Evolutionary conservation across 805 yeast species (phyloP), one percentile per base, ranked within the genome.

Genomic region (Candida morakotiae): DNA sequence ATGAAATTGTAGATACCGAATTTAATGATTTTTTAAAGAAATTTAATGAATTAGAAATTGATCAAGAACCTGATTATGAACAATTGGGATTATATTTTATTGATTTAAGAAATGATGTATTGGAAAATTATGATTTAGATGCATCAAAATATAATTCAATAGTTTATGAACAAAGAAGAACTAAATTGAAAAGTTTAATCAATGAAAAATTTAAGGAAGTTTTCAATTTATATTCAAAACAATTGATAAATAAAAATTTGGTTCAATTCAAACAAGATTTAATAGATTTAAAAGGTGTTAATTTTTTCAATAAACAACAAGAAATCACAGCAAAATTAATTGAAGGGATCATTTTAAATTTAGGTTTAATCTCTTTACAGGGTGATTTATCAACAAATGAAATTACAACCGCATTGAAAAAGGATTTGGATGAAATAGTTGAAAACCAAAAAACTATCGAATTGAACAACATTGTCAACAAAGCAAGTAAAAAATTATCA

Each of bases 101-200:
- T 7, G 56, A 56, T 10, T 60, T 84, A 26, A 68, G 78, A 31
- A 46, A 60, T 2, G 56, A 60, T 2, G 71, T 80, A 2, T 49
- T 87, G 10, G 63, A 59, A 0, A 53, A 61, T 9, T 91, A 78
- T 57, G 95, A 87, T 52, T 49, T 64, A 4, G 69, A 72, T 40
- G 98, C 98, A 1, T 73, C 93, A 1, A 77, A 88, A 39, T 93
- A 93, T 55, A 71, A 77, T 35, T 58, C 66, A 26, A 41, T 71
- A 2, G 94, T 89, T 2, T 93, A 84, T 56, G 52, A 67, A 28
- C 82, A 79, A 37, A 83, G 83, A 53, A 72, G 83, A 39, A 48
- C 43, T 1, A 67, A 63, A 10, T 67, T 93, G 36, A 41, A 77
- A 46, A 46, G 52, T 0, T 67, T 64, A 40, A 55, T 81, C 18